Evolutionary conservation across 2,329 filamentous ascomycete species (phyloP), one percentile per base, ranked within the genome.

Genomic region (Trichophyton benhamiae): DNA sequence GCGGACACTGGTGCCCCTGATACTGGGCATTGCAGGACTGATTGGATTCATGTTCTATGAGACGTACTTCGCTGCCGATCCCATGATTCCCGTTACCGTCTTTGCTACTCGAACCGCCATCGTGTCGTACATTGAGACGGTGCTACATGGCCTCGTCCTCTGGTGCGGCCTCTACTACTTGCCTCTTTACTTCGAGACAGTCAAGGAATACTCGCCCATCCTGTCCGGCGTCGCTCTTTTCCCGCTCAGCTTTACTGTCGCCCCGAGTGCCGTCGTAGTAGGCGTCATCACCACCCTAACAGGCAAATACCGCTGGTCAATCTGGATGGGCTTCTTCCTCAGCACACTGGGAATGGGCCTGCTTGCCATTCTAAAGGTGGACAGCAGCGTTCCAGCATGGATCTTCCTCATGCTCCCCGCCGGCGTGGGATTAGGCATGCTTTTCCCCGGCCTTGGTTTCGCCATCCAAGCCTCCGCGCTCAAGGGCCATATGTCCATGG

Each of bases 401-500:
- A 74, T 88, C 60, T 82, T 85, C 67, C 73, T 88, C 52, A 84
- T 82, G 66, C 68, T 87, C 4, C 66, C 83, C 17, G 73, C 82
- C 11, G 85, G 84, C 0, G 60, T 86, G 3, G 85, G 85, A 13
- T 79, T 82, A 2, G 87, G 86, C 1, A 78, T 87, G 60, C 74
- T 88, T 4, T 86, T 87, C 71, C 82, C 86, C 0, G 76, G 80
- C n/a, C 82, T 87, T 73, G 78, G 77, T 0, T 80, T 87, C 38
- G 80, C 82, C 1, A 80, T 87, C 25, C 86, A 89, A 71, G 85
- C 85, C 6, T 77, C 83, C 0, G 78, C 81, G 1, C 75, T 77
- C 0, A 78, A 78, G 62, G 76, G 79, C 61, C 80, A 86, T 67
- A 80, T 85, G 46, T 80, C 83, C 0, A 82, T 83, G 63, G 81